phyloP scores from a whole-genome alignment of 2,329 filamentous ascomycete genomes.

The Tolypocladium inflatum region DNA sequence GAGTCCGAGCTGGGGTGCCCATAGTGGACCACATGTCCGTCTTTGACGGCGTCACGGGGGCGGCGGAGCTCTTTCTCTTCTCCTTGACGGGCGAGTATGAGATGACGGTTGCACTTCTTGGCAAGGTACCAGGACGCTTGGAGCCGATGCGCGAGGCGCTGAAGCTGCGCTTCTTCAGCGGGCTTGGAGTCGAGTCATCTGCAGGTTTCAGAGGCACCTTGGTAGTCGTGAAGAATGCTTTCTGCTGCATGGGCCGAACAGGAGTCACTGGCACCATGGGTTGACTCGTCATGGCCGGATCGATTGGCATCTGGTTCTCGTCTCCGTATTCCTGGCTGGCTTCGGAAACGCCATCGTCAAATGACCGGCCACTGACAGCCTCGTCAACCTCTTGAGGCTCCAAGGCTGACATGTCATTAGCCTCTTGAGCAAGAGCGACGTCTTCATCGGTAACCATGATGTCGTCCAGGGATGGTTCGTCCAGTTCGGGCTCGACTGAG shows the following conservation, averaged over 20 bases:
- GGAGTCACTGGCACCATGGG: slow-evolving; percentile 42
- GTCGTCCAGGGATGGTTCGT: slow-evolving; percentile 30
- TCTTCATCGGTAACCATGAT: slow-evolving; percentile 45
- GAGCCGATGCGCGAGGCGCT: slow-evolving; percentile 38
- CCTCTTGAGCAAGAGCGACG: slow-evolving; percentile 46
- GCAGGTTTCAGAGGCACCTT: slow-evolving; percentile 68
- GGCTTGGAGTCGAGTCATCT: slow-evolving; percentile 43
- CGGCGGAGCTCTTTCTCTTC: slow-evolving; percentile 13
- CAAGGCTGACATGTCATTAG: slow-evolving; percentile 49
- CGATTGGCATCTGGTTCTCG: slow-evolving; percentile 51
- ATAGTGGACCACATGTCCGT: slow-evolving; percentile 42
- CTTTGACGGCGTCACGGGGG: slow-evolving; percentile 30
- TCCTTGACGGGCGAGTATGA: slow-evolving; percentile 44
- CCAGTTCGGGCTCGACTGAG: slow-evolving; percentile 8
- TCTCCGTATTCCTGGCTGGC: slow-evolving; percentile 58
- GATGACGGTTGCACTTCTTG: slow-evolving; percentile 41
- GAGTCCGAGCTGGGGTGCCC: slow-evolving; percentile 47
- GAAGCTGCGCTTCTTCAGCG: slow-evolving; percentile 39
- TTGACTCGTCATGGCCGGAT: slow-evolving; percentile 30
- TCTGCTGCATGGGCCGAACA: slow-evolving; percentile 35
- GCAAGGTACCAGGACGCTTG: slow-evolving; percentile 31
- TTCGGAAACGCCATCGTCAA: slow-evolving; percentile 45
- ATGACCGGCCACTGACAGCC: slow-evolving; percentile 17
- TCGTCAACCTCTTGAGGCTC: slow-evolving; percentile 32
- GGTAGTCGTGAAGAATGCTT: slow-evolving; percentile 58